These are phyloP conservation scores for Taphrina deformans DNA, from an alignment of 1,139 yeast species.

Conservation along the genomic window DNA sequence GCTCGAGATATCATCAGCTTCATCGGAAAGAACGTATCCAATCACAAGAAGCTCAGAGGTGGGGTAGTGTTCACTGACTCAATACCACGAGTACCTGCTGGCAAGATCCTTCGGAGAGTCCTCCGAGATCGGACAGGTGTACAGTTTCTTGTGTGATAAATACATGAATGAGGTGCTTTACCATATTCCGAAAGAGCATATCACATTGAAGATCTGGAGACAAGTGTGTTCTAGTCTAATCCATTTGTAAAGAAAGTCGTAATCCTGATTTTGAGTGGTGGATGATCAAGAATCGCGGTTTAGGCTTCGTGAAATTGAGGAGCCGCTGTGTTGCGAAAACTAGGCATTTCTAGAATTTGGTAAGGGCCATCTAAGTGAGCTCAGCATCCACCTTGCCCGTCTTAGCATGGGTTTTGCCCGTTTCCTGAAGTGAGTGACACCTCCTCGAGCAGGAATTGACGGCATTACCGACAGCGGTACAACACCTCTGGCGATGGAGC, in stretches of 20 bases:
- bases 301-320: not conserved
- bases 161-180: no score
- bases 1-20: conserved; percentile 41
- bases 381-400: no score
- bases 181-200: no score
- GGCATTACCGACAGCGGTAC: not conserved
- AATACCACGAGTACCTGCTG: conserved; percentile 48
- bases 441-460: not conserved
- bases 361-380: no score
- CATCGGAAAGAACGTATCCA: conserved; percentile 47
- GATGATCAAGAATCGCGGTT: not conserved
- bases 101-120: conserved; percentile 48
- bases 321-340: not conserved
- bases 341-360: not conserved
- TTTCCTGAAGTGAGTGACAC: not conserved
- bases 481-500: not conserved
- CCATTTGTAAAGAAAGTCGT: no score
- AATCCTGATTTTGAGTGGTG: not conserved
- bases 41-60: conserved; percentile 49
- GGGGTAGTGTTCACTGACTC: conserved; percentile 46
- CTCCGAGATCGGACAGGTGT: conserved; percentile 40
- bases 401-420: no score
- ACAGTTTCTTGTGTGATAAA: not conserved
- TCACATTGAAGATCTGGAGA: no score
- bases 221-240: no score